Conservation (phyloP, 345 rosid species). For the Euclidium syriacum region DNA sequence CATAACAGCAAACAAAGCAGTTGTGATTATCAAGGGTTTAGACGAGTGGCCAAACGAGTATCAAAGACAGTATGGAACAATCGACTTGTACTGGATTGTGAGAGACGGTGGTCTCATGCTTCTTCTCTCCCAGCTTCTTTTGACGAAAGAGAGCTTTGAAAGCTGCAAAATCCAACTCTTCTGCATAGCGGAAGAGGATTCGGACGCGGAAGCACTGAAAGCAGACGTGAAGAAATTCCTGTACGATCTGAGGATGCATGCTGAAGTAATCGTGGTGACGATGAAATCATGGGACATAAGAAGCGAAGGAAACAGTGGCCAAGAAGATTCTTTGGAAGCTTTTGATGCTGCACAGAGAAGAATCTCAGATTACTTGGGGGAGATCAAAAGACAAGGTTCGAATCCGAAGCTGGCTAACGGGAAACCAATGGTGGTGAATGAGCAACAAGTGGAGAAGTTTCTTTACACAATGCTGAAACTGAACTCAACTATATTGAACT, state of each 20-base stretch:
- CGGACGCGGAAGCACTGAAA: slow-evolving; percentile 90
- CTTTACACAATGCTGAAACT: slow-evolving; percentile 75
- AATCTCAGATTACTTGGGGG: slow-evolving; percentile 54
- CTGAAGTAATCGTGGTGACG: slow-evolving; percentile 90
- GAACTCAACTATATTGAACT: slow-evolving; percentile 67
- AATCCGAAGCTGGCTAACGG: slow-evolving; percentile 66
- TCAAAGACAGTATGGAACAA: slow-evolving; percentile 92
- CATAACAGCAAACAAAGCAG: slow-evolving; percentile 96
- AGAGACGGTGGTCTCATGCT: slow-evolving; percentile 99
- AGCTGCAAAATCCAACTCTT: slow-evolving; percentile 98
- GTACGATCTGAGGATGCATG: slow-evolving; percentile 98
- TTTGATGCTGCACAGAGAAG: slow-evolving; percentile 70
- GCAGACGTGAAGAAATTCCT: slow-evolving; percentile 94
- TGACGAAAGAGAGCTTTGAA: slow-evolving; percentile 96
- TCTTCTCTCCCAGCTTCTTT: slow-evolving; percentile 96
- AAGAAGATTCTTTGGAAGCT: slow-evolving; percentile 72
- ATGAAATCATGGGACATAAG: slow-evolving; percentile 90
- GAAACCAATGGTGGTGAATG: slow-evolving; percentile 68
- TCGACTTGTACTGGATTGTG: slow-evolving; percentile 98
- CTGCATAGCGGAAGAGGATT: slow-evolving; percentile 97
- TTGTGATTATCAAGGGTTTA: slow-evolving; percentile 95
- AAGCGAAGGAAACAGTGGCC: slow-evolving; percentile 56
- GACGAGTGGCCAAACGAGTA: slow-evolving; percentile 99
- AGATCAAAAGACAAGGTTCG: slow-evolving; percentile 49
- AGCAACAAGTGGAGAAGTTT: slow-evolving; percentile 63